A percentile compares a stretch with the other conserved stretches of the same genome.
These are phyloP conservation scores for Pythium brachiatum DNA, from an alignment of 352 stramenopile genomes.

Conservation along the genomic window DNA sequence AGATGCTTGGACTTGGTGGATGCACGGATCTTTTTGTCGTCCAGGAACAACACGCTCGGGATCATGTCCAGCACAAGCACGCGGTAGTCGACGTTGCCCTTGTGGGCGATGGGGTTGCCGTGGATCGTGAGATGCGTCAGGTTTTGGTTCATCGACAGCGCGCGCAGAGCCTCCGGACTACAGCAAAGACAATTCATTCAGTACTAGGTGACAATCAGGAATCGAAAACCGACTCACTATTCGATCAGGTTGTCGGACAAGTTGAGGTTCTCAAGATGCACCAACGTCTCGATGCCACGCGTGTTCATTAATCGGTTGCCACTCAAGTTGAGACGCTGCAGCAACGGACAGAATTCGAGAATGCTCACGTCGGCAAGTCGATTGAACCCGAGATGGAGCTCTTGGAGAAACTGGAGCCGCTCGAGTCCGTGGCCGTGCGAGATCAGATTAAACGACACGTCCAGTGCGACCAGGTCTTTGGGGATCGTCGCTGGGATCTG, in stretches of 20 bases:
- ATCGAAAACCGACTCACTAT: constrained; percentile 34
- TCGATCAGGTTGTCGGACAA: constrained; percentile 80
- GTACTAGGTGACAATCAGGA: too few relatives aligned
- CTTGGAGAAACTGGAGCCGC: constrained; percentile 58
- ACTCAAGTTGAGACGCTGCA: constrained; percentile 63
- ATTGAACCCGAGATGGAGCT: constrained; percentile 72
- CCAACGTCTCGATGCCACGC: constrained; percentile 63
- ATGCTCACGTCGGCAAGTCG: constrained; percentile 52
- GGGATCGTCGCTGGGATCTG: constrained; percentile 52
- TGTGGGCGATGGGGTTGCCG: constrained; percentile 67
- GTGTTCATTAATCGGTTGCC: constrained; percentile 67
- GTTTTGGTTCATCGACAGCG: constrained; percentile 64
- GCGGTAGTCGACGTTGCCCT: constrained; percentile 43
- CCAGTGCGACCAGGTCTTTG: constrained; percentile 41
- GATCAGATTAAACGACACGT: constrained; percentile 74
- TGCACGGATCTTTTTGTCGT: constrained; percentile 72
- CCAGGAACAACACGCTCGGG: constrained; percentile 65
- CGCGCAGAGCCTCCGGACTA: constrained; percentile 58
- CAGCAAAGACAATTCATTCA: background rate
- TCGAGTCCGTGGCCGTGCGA: constrained; percentile 44
- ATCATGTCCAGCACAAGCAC: constrained; percentile 74
- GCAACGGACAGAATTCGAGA: constrained; percentile 60
- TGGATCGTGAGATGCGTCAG: constrained; percentile 65
- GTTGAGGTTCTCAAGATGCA: constrained; percentile 56
- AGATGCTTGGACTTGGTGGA: constrained; percentile 38